phyloP scores from a whole-genome alignment of 257 asterid genomes.

The Hygrophila difformis region DNA sequence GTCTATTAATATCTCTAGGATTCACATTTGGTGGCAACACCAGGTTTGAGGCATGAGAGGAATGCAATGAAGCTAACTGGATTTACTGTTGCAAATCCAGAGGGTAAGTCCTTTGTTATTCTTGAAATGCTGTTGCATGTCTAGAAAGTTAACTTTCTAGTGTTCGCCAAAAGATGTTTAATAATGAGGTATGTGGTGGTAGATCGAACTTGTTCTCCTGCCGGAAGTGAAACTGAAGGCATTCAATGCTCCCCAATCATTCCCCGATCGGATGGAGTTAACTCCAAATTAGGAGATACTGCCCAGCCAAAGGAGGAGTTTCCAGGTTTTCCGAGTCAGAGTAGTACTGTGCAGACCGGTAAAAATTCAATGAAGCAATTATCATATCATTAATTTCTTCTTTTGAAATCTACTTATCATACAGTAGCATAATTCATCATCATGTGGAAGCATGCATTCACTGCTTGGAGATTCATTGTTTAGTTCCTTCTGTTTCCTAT shows the following conservation, averaged over 20 bases:
- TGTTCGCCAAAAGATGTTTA: slow-evolving; percentile 8
- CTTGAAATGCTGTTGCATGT: slow-evolving; percentile 17
- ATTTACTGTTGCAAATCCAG: slow-evolving; percentile 41
- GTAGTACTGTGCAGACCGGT: slow-evolving; percentile 64
- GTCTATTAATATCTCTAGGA: neutral
- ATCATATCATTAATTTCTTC: no score
- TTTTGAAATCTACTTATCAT: no score
- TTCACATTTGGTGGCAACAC: slow-evolving; percentile 10
- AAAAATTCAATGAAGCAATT: slow-evolving; percentile 6
- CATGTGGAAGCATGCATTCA: no score
- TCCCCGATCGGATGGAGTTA: slow-evolving; percentile 29
- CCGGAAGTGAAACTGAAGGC: slow-evolving; percentile 30
- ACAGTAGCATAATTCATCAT: no score
- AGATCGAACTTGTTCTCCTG: slow-evolving; percentile 47
- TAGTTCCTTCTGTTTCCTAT: no score
- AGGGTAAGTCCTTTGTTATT: slow-evolving; percentile 39
- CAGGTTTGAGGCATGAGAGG: slow-evolving; percentile 38
- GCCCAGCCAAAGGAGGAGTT: slow-evolving; percentile 43
- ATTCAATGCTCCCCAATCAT: slow-evolving; percentile 29
- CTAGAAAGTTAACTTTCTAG: slow-evolving; percentile 22
- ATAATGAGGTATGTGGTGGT: slow-evolving; percentile 12
- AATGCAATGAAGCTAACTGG: slow-evolving; percentile 41
- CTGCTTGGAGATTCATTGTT: no score
- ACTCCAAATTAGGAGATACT: slow-evolving; percentile 22
- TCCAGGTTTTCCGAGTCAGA: slow-evolving; percentile 63